phyloP scores from a whole-genome alignment of 2,329 filamentous ascomycete genomes.

The Zymoseptoria brevis region DNA sequence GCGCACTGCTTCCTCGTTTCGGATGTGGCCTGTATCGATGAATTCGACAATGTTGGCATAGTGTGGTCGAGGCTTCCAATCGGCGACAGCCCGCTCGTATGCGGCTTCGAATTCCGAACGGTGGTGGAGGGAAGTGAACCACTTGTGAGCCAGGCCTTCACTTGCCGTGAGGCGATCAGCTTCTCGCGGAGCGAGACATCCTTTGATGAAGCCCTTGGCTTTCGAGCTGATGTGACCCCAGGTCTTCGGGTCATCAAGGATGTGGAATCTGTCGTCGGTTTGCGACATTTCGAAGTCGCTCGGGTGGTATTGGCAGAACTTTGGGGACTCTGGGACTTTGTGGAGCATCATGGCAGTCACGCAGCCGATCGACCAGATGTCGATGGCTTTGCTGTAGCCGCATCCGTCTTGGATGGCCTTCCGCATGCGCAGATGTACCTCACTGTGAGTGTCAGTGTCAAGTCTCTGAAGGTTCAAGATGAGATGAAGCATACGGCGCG shows the following conservation, averaged over 20 bases:
- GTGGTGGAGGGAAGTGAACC: slow-evolving; percentile 49
- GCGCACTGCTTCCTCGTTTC: slow-evolving; percentile 1
- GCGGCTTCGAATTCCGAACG: slow-evolving; percentile 41
- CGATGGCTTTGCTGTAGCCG: slow-evolving; percentile 52
- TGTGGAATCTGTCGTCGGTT: slow-evolving; percentile 29
- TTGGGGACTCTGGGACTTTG: slow-evolving; percentile 42
- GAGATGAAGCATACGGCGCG: slow-evolving; percentile 42
- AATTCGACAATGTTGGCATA: slow-evolving; percentile 8
- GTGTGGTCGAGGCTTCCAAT: slow-evolving; percentile 40
- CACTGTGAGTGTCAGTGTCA: slow-evolving; percentile 21
- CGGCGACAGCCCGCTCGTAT: slow-evolving; percentile 41
- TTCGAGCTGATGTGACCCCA: slow-evolving; percentile 36
- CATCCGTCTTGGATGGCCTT: slow-evolving; percentile 10
- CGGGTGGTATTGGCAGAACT: slow-evolving; percentile 23
- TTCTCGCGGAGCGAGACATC: slow-evolving; percentile 45
- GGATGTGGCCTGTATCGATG: slow-evolving; percentile 12
- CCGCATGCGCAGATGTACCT: slow-evolving; percentile 27
- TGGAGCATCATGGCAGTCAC: slow-evolving; percentile 46
- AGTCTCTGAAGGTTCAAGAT: no score
- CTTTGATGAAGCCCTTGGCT: slow-evolving; percentile 47
- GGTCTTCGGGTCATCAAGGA: slow-evolving; percentile 35
- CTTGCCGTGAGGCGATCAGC: slow-evolving; percentile 43
- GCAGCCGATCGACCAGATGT: slow-evolving; percentile 56
- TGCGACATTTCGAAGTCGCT: slow-evolving; percentile 7
- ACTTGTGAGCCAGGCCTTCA: slow-evolving; percentile 47